Percentiles rank a stretch among this genome's conserved stretches.
phyloP scores from a whole-genome alignment of 139 green algal species.

The Diplosphaera chodatii region DNA sequence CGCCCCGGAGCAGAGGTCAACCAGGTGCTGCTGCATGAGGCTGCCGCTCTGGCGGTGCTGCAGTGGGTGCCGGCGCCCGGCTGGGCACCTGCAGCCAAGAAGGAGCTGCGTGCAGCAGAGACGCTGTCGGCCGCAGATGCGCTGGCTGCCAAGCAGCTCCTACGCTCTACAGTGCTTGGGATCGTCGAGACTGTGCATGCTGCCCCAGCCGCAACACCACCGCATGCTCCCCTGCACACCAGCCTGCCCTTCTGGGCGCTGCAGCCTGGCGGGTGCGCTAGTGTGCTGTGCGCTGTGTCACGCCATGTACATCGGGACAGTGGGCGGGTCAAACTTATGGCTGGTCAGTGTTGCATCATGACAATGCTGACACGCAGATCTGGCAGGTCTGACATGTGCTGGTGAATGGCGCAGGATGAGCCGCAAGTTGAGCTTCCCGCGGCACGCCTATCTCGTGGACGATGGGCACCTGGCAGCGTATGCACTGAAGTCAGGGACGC shows the following conservation, averaged over 20 bases:
- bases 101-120: background rate
- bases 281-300: too few relatives aligned
- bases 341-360: too few relatives aligned
- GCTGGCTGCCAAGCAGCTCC: slow-evolving; percentile 16
- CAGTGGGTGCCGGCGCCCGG: background rate
- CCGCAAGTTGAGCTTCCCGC: slow-evolving; percentile 15
- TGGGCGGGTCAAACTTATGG: too few relatives aligned
- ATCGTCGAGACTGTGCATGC: background rate
- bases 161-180: slow-evolving; percentile 10
- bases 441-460: slow-evolving; percentile 15
- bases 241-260: slow-evolving; percentile 14
- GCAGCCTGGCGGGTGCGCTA: background rate
- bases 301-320: too few relatives aligned
- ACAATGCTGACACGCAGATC: too few relatives aligned
- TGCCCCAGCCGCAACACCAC: background rate
- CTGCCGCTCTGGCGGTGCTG: background rate
- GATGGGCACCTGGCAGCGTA: slow-evolving; percentile 13
- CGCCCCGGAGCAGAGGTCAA: background rate
- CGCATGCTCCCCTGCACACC: slow-evolving; percentile 5
- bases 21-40: slow-evolving; percentile 2
- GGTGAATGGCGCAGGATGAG: slow-evolving; percentile 16
- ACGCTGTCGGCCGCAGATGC: slow-evolving; percentile 9
- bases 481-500: background rate
- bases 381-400: too few relatives aligned
- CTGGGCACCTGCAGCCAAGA: background rate